Conservation (phyloP, 192 early-diverging fungal species). For the Coemansia sp. region DNA sequence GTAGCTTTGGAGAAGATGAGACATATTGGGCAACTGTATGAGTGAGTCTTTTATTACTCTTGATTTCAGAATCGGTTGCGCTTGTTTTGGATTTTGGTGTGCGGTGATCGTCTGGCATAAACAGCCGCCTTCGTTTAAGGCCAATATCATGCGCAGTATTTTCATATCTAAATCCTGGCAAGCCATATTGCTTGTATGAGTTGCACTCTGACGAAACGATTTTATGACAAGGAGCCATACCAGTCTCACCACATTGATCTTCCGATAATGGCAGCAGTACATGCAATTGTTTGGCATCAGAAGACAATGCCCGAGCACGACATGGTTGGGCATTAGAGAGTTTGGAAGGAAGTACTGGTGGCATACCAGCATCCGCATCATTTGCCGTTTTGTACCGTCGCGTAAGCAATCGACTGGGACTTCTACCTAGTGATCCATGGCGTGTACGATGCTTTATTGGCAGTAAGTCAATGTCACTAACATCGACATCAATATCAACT, state of each 20-base stretch:
- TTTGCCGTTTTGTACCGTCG: background rate
- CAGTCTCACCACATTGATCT: background rate
- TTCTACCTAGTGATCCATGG: background rate
- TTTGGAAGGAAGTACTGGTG: background rate
- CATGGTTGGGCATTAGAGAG: background rate
- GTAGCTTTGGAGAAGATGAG: conserved; percentile 2
- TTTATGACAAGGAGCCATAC: background rate
- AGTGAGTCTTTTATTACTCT: background rate
- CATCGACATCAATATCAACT: conserved; percentile 7
- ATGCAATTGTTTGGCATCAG: background rate
- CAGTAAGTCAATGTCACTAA: background rate
- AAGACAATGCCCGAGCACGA: background rate
- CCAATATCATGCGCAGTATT: background rate
- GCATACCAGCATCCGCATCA: background rate
- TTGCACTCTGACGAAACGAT: background rate
- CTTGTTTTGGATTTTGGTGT: conserved; percentile 1
- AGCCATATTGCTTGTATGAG: background rate
- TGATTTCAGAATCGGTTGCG: background rate
- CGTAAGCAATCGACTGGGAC: background rate
- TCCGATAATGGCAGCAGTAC: background rate
- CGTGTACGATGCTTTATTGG: background rate
- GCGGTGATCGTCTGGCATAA: background rate
- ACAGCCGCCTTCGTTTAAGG: background rate
- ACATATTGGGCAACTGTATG: background rate
- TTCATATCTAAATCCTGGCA: background rate